Evolutionary conservation across 2,329 filamentous ascomycete genomes (phyloP).

Genomic region (Fusarium continuum): DNA sequence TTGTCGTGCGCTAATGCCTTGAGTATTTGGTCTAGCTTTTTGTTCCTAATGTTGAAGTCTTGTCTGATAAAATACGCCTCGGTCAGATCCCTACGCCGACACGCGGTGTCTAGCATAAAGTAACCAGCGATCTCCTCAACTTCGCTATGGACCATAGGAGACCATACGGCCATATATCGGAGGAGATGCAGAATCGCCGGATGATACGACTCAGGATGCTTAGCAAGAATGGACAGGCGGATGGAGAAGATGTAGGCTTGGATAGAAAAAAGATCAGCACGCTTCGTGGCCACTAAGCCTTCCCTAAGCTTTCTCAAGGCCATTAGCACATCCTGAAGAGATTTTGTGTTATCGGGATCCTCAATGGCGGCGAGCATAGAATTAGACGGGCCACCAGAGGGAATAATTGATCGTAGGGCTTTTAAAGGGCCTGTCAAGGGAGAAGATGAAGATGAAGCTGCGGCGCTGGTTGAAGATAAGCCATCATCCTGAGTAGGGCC

Average conservation of each 20-base stretch:
- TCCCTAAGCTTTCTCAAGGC: constrained; percentile 93
- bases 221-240: constrained; percentile 80
- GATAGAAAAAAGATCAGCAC: constrained; percentile 83
- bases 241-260: constrained; percentile 93
- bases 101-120: constrained; percentile 86
- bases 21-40: constrained; percentile 75
- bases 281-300: constrained; percentile 81
- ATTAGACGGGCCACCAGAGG: constrained; percentile 19
- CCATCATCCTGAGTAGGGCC: neutral
- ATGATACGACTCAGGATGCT: constrained; percentile 88
- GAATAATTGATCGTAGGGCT: constrained; percentile 13
- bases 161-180: constrained; percentile 71
- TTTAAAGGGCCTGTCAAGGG: constrained; percentile 15
- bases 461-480: neutral
- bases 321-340: constrained; percentile 78
- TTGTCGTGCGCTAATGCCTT: constrained; percentile 80
- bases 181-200: constrained; percentile 86
- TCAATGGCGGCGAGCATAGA: constrained; percentile 32
- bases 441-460: constrained; percentile 7
- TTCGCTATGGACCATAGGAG: constrained; percentile 76
- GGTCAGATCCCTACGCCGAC: constrained; percentile 77
- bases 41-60: constrained; percentile 69
- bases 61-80: constrained; percentile 76
- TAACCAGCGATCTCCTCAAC: constrained; percentile 83
- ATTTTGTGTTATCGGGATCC: constrained; percentile 59